Evolutionary conservation across 2,329 filamentous ascomycete genomes (phyloP), one percentile per base, ranked within the genome.

Genomic region (Epichloe glyceriae): DNA sequence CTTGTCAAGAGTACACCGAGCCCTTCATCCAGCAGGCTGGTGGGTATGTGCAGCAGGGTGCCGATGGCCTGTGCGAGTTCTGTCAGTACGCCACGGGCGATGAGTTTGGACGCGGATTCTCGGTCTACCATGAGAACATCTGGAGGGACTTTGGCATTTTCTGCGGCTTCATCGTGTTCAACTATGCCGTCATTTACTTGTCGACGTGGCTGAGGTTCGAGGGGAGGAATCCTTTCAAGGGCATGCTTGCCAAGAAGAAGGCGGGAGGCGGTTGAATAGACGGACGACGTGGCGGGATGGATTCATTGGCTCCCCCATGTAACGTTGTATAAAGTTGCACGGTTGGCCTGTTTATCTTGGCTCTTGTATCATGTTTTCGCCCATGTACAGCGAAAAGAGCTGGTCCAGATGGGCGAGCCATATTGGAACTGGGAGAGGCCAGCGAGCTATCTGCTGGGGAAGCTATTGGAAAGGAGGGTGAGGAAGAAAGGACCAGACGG

Each of bases 81-180:
- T 88, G 84, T 56, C 77, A 81, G 53, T 83, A 77, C 53, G 69
- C 70, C 1, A 74, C 65, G 2, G 83, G 83, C 0, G 79, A 83
- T 55, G 65, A 80, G 57, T 86, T 82, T 57, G 74, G 78, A 0
- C 62, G 61, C 0, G 67, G 70, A 1, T 81, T 86, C 60, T 83
- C 80, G 56, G 71, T 85, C 7, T 78, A 71, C 47, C 80, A 82
- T 45, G 62, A 62, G 1, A 64, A 84, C 48, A 79, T 81, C 45
- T 86, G 83, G 83, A 67, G 81, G 11, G 69, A 85, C 52, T 86
- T 83, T 64, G 71, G 81, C 2, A 79, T 85, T 48, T 80, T 83
- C 56, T 79, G 73, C 61, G 79, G 70, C 0, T 86, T 78, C 58
- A 77, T 83, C 19, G 61, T 74, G 1, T 86, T 85, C 60, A 86